Conservation (phyloP, 164 flowering plant species). For the Annona squamosa region DNA sequence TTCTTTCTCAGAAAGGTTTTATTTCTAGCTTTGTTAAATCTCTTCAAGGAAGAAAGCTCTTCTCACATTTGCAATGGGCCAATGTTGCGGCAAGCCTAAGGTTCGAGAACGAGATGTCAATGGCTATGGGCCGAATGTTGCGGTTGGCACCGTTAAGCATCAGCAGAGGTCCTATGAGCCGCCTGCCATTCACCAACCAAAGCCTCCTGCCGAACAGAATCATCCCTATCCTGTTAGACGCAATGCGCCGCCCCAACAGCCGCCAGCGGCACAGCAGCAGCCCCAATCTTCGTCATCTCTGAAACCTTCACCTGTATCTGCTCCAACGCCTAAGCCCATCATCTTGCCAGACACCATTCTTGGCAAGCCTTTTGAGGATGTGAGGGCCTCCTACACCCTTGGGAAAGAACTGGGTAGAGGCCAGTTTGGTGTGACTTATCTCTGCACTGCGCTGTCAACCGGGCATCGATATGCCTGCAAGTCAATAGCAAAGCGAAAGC, state of each 20-base stretch:
- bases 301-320: slow-evolving; percentile 9
- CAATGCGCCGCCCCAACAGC: neutral
- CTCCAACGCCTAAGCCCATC: slow-evolving; percentile 23
- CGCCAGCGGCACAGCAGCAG: slow-evolving; percentile 1
- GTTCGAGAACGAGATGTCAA: slow-evolving; percentile 10
- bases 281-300: slow-evolving; percentile 1
- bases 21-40: slow-evolving; percentile 5
- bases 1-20: neutral
- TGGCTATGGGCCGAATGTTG: slow-evolving; percentile 7
- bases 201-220: slow-evolving; percentile 13
- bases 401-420: slow-evolving; percentile 91
- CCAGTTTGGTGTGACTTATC: slow-evolving; percentile 87
- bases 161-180: slow-evolving; percentile 14
- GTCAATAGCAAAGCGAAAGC: slow-evolving; percentile 78
- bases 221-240: slow-evolving; percentile 19
- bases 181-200: slow-evolving; percentile 5
- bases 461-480: slow-evolving; percentile 72
- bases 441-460: slow-evolving; percentile 64
- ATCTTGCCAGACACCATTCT: slow-evolving; percentile 51
- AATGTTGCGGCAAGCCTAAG: slow-evolving; percentile 16
- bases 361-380: slow-evolving; percentile 69
- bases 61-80: slow-evolving; percentile 23
- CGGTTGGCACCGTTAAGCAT: neutral
- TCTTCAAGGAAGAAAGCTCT: neutral
- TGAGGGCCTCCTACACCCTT: slow-evolving; percentile 42